Conservation (phyloP, 306 rosid genomes). For the Pyrus bretschneideri region DNA sequence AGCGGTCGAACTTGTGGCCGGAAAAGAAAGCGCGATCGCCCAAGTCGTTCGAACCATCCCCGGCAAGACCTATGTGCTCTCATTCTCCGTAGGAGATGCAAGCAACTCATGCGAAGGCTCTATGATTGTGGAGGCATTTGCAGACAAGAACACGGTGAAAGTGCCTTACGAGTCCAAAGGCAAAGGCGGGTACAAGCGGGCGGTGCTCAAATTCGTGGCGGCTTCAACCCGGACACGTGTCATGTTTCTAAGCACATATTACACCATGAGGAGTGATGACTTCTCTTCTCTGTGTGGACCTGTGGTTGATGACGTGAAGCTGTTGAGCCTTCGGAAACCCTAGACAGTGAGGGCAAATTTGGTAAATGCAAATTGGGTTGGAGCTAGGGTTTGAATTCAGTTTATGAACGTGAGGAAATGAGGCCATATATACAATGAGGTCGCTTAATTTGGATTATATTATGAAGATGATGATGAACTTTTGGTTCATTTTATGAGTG, state of each 20-base stretch:
- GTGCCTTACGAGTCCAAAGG: constrained; percentile 90
- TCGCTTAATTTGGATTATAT: not conserved
- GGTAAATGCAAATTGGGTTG: not conserved
- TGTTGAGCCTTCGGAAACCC: constrained; percentile 60
- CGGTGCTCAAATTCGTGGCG: constrained; percentile 66
- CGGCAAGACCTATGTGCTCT: constrained; percentile 56
- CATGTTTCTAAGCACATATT: constrained; percentile 79
- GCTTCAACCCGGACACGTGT: constrained; percentile 43
- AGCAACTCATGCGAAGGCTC: constrained; percentile 88
- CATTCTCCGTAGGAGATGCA: constrained; percentile 81
- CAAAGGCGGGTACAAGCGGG: constrained; percentile 81
- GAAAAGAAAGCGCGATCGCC: constrained; percentile 94
- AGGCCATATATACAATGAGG: constrained; percentile 1
- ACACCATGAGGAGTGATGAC: constrained; percentile 90
- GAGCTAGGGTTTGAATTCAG: not conserved
- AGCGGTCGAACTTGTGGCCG: constrained; percentile 81
- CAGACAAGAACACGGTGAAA: constrained; percentile 57
- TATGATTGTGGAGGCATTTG: constrained; percentile 83
- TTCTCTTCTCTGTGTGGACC: constrained; percentile 94
- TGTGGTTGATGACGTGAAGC: constrained; percentile 76
- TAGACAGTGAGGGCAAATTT: constrained; percentile 2
- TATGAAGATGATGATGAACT: not conserved
- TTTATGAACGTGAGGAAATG: constrained; percentile 6
- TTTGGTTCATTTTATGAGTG: not conserved
- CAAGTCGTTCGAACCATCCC: constrained; percentile 75